Evolutionary conservation across 345 rosid species (phyloP).

Genomic region (Syzygium jambos): DNA sequence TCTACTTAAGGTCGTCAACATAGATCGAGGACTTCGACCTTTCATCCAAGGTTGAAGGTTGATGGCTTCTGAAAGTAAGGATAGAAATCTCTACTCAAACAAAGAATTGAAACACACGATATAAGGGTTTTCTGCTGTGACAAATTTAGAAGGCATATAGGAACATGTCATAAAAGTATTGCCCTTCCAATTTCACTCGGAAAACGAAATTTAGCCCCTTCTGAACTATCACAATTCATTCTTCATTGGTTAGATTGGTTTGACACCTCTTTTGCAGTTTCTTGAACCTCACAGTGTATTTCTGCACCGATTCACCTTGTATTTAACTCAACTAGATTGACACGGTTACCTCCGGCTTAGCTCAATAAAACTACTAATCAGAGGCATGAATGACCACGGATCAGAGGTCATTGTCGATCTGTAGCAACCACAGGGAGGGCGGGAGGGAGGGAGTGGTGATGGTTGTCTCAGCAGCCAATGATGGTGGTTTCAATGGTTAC

Average conservation of each 20-base stretch:
- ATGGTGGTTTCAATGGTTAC: not conserved
- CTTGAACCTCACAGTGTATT: not conserved
- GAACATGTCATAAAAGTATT: not conserved
- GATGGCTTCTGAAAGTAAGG: not conserved
- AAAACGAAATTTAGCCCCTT: not conserved
- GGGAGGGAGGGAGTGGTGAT: not conserved
- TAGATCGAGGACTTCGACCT: not conserved
- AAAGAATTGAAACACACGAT: not conserved
- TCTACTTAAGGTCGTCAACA: not conserved
- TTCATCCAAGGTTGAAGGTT: not conserved
- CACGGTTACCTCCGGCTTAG: not conserved
- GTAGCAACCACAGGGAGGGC: not conserved
- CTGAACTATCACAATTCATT: not conserved
- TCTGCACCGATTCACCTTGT: not conserved
- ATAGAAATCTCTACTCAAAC: not conserved
- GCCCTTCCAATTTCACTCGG: not conserved
- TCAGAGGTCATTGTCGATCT: not conserved
- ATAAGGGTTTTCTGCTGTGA: not conserved
- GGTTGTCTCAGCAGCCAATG: not conserved
- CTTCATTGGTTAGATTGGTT: not conserved
- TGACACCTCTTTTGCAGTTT: not conserved
- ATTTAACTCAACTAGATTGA: not conserved
- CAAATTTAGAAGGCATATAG: not conserved
- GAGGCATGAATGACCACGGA: not conserved
- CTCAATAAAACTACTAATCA: not conserved